Base-by-base conservation (phyloP, 768 basidiomycete species). In the Tricholoma saponaceum region DNA sequence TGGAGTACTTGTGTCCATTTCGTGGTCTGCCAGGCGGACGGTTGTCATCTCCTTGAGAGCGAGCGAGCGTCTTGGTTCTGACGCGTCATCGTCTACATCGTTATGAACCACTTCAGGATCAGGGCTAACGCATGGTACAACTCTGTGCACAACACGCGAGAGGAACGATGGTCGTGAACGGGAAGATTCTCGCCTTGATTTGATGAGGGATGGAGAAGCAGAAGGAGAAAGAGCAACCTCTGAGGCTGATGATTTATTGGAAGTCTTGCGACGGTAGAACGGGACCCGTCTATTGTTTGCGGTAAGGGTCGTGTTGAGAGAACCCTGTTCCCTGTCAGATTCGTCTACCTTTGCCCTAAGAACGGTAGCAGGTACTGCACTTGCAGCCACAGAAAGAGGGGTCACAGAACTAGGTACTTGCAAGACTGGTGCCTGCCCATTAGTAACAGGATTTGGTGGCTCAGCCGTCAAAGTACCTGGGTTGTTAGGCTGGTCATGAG, bases 221-320 rank as follows among this genome's bases (percentile, higher is more conserved):
- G 68, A 67, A 13, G 72, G 66, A 25, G 73, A 74, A 32, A 72
- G 62, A 22, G 72, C 67, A 37, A 67, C 72, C 33, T 72, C 66
- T 7, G 74, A 74, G 35, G 71, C 58, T 14, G 73, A 63, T 6
- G 74, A 69, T 58, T 74, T 75, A 65, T 67, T 70, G 41, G 62
- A 51, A 43, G 60, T 60, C 66, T 74, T 78, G 62, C 78, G 76
- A 56, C 74, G 75, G 69, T 79, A 77, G 62, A 80, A 77, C 57
- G 75, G 76, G 32, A 72, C 68, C 57, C 74, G 74, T 62, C 72
- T 70, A 63, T 66, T 67, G 55, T 68, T 69, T 20, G 67, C 68
- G 52, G 74, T 72, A 58, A 77, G 68, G 26, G 75, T 74, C 51
- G 73, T 72, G 62, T 68, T 73, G 56, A 73, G 69, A 54, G 78